Conservation (phyloP, 2,329 filamentous ascomycete species). For the Cladosporium sp. region DNA sequence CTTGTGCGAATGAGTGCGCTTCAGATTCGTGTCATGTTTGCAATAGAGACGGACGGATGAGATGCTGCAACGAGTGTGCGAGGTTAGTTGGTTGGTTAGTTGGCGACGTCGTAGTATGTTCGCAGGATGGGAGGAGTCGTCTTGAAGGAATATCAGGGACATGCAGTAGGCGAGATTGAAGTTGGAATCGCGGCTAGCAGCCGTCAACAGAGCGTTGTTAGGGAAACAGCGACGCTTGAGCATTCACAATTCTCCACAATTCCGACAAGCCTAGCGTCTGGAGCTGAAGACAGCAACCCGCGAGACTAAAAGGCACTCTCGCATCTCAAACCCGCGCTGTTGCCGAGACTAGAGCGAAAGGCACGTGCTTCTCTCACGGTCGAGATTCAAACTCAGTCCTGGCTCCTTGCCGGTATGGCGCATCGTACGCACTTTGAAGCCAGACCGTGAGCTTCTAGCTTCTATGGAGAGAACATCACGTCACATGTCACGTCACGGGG, state of each 20-base stretch:
- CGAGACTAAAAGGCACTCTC: too few species aligned
- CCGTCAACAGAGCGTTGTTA: not conserved
- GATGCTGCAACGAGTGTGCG: slow-evolving; percentile 17
- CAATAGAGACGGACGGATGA: slow-evolving; percentile 17
- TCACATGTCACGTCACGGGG: slow-evolving; percentile 3
- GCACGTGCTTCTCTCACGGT: too few species aligned
- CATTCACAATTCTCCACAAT: too few species aligned
- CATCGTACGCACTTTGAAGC: too few species aligned
- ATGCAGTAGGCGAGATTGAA: not conserved
- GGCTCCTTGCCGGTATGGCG: too few species aligned
- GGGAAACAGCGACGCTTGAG: not conserved
- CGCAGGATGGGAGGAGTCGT: not conserved
- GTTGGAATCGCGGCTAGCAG: not conserved
- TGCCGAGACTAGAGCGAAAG: not conserved
- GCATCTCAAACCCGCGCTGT: not conserved
- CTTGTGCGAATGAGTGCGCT: slow-evolving; percentile 8
- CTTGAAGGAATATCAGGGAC: not conserved
- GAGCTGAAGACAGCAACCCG: not conserved
- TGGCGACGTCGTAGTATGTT: not conserved
- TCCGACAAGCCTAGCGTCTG: too few species aligned
- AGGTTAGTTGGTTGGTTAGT: not conserved
- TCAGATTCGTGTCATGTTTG: slow-evolving; percentile 16
- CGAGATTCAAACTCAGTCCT: too few species aligned
- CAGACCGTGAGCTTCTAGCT: too few species aligned
- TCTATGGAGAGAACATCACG: not conserved